These are phyloP conservation scores for Botrytis cinerea DNA, from an alignment of 2,329 filamentous ascomycete species.

Conservation along the genomic window DNA sequence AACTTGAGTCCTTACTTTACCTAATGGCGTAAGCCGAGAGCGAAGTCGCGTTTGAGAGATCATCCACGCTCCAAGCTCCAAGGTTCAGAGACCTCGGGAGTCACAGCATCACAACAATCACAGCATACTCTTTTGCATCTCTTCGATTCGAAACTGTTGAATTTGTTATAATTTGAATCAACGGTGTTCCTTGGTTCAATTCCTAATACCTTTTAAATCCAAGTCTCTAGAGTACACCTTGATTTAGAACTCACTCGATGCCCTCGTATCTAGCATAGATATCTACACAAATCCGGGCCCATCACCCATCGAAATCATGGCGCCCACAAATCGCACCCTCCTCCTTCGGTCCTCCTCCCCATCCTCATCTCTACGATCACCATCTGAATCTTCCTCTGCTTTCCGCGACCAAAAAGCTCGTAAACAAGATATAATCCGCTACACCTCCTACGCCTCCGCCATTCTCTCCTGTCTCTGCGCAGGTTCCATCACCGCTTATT, in stretches of 20 bases:
- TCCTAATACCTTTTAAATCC: not conserved
- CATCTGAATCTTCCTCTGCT: constrained; percentile 8
- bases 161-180: not conserved
- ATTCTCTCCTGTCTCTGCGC: constrained; percentile 70
- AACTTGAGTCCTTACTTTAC: not conserved
- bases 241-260: not conserved
- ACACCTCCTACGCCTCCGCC: constrained; percentile 55
- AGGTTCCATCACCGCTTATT: constrained; percentile 90
- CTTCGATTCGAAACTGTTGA: not conserved
- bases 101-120: constrained; percentile 2
- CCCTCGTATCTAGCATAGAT: not conserved
- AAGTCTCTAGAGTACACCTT: not conserved
- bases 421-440: constrained; percentile 37
- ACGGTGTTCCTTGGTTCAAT: not conserved
- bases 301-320: constrained; percentile 15
- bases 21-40: constrained; percentile 19
- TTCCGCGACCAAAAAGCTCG: constrained; percentile 19
- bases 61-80: constrained; percentile 14
- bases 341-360: constrained; percentile 21
- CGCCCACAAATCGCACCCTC: constrained; percentile 13
- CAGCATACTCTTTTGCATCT: not conserved
- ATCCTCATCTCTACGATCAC: constrained; percentile 11
- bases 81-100: not conserved
- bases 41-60: constrained; percentile 11
- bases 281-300: constrained; percentile 2